Percentiles rank a stretch among this genome's conserved stretches.
Conservation (phyloP, 768 basidiomycete species). For the Mycena amicta region DNA sequence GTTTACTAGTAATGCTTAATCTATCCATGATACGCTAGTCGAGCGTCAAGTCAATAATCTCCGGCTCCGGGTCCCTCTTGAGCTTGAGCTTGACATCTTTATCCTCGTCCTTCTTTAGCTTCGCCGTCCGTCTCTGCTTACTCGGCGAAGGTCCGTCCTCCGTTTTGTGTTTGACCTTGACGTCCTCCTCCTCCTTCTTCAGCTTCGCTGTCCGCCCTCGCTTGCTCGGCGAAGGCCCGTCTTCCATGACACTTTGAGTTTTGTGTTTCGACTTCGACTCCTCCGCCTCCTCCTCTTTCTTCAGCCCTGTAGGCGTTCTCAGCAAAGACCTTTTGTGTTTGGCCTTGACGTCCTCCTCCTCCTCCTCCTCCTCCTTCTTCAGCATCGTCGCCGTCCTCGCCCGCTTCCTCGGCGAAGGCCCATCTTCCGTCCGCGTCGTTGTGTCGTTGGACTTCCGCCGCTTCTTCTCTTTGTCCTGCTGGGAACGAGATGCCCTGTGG, state of each 20-base stretch:
- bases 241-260: no score
- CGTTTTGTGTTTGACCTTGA: no score
- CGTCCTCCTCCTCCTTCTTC: no score
- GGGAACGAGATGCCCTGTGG: neutral
- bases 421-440: no score
- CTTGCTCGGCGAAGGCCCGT: no score
- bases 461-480: neutral
- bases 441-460: neutral
- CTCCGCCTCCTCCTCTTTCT: neutral
- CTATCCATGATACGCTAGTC: neutral
- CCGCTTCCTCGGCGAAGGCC: no score
- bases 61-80: conserved; percentile 1
- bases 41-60: conserved; percentile 9
- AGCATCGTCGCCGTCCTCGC: neutral
- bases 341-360: no score
- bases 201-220: neutral
- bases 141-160: no score
- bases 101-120: neutral
- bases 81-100: neutral
- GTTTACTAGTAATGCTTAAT: conserved; percentile 10
- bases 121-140: neutral
- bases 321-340: no score
- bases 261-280: neutral
- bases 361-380: neutral
- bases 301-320: no score